Base-by-base conservation (phyloP, 305 asterid species). In the Fraxinus velutina region DNA sequence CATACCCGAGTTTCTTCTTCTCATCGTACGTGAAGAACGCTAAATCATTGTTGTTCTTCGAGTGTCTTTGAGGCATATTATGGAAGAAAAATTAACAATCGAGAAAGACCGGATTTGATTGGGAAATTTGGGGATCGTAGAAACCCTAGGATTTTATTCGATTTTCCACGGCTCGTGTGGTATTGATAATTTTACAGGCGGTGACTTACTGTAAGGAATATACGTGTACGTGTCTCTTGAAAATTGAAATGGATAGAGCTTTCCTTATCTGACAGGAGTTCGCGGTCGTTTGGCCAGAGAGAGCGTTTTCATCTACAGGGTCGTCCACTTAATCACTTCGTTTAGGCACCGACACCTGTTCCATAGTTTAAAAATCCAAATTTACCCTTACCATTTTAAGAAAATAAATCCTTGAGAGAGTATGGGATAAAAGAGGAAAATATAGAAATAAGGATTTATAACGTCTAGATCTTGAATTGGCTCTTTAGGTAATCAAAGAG, bases 21-120 rank as follows among this genome's bases (percentile, higher is more conserved):
- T 95, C 99, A 83, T 92, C 98, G 82, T 95, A 93, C 37, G 73
- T 66, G 36, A 95, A 95, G 89, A 88, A 93, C 0, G 99, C 99
- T 76, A 95, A 87, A 88, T 93, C 99, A 78, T 95, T 95, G 85
- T 95, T 95, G 91, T 95, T 95, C 91, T 95, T 95, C 77, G 98
- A 95, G 87, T 95, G 99, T 85, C 99, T 88, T 87, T 95, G 98
- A 81, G 99, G 98, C 98, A 95, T 95, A 57, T 81, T 81, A 4
- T 27, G 37, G 36, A 21, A 66, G 73, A 27, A 66, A 66, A 10
- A 24, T 27, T 66, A 27, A 27, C 37, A 66, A 27, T 66, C 73
- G 17, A 66, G 73, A 66, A 27, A 64, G 33, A 21, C 33, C 0
- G 21, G 73, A 10, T 66, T 10, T 21, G 36, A 66, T 66, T 66